Evolutionary conservation across 257 asterid genomes (phyloP).

Genomic region (Orobanche coerulescens): DNA sequence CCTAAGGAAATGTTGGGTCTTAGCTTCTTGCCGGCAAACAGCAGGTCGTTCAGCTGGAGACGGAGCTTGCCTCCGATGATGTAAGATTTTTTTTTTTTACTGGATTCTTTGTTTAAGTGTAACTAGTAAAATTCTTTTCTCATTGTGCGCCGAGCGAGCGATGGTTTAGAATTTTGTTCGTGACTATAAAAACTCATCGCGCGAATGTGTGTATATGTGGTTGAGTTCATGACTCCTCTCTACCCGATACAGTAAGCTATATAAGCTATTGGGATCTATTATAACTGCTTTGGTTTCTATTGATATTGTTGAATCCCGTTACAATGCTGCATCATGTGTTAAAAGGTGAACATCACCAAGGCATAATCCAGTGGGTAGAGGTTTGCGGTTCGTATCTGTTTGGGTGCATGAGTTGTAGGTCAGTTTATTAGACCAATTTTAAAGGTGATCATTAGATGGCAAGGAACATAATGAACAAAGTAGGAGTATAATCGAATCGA

Average conservation of each 20-base stretch:
- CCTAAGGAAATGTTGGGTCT: conserved; percentile 82
- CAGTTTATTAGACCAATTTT: too few species aligned
- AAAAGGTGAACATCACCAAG: too few species aligned
- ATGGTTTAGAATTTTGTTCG: conserved; percentile 18
- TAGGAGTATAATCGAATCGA: too few species aligned
- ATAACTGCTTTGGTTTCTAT: not conserved
- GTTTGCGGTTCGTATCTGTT: too few species aligned
- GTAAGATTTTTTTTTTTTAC: conserved; percentile 1
- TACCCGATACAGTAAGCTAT: conserved; percentile 13
- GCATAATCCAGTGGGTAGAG: too few species aligned
- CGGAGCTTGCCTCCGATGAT: conserved; percentile 40
- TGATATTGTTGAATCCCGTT: not conserved
- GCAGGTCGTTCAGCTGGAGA: conserved; percentile 52
- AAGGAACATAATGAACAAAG: too few species aligned
- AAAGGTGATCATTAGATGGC: too few species aligned
- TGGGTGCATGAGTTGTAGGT: too few species aligned
- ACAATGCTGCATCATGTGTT: not conserved
- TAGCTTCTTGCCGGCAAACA: conserved; percentile 41
- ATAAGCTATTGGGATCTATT: conserved; percentile 14
- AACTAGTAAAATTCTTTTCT: not conserved
- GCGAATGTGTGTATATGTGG: conserved; percentile 15
- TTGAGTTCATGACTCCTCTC: conserved; percentile 20
- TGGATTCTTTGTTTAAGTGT: conserved; percentile 9
- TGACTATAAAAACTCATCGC: not conserved
- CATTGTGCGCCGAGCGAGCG: conserved; percentile 1